Base-by-base conservation (phyloP, 2,329 filamentous ascomycete species). In the Gnomoniopsis sp. region DNA sequence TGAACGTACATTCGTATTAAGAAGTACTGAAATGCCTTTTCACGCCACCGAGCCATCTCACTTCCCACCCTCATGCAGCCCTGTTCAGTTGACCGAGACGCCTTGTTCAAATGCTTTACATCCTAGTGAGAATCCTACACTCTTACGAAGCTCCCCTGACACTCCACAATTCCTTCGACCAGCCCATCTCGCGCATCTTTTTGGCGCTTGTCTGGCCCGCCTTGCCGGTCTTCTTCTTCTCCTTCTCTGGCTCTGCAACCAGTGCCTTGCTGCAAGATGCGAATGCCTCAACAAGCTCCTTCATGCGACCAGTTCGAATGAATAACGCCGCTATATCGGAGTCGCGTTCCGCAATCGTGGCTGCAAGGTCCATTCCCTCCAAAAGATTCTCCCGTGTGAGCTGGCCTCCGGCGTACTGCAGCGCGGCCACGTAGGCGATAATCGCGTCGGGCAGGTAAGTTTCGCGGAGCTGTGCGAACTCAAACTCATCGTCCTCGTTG, bases 381-480 rank as follows among this genome's bases (percentile, higher is more conserved):
- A 95, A 81, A 19, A 96, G 79, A 64, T 88, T 84, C 59, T 93
- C 90, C 47, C 91, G 86, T 49, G 86, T 88, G 47, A 96, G 77
- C 51, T 85, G 81, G 49, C 86, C 87, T 3, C 91, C 91, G 0
- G 89, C 88, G 68, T 89, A 89, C 70, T 96, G 89, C 52, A 98
- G 77, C 1, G 89, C 87, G 66, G 84, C 88, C 69, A 95, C 85
- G 71, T 95, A 97, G 2, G 89, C 90, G 52, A 99, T 81, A 46
- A 96, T 79, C 19, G 90, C 83, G 70, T 97, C 92, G 2, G 95
- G 93, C 3, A 99, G 80, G 72, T 96, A 98, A 0, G 85, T 83
- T 56, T 86, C 82, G 64, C 92, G 86, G 53, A 98, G 84, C 23
- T 79, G 75, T 50, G 75, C 74, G 50, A 91, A 81, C 55, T 90